These are phyloP conservation scores for Kwoniella shivajii DNA, from an alignment of 1,284 basidiomycete species.

Conservation along the genomic window DNA sequence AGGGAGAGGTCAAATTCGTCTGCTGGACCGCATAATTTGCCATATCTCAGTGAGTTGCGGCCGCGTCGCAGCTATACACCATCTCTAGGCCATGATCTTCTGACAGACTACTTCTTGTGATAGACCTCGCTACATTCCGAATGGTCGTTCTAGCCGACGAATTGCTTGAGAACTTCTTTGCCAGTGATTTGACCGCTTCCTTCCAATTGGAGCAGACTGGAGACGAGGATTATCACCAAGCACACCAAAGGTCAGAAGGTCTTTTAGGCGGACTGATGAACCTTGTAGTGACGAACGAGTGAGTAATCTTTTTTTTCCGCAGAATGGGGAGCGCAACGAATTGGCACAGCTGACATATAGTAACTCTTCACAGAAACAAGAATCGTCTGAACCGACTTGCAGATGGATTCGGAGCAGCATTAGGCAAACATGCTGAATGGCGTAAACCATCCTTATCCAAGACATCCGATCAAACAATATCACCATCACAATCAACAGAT, in stretches of 20 bases:
- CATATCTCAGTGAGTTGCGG: constrained; percentile 65
- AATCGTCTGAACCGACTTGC: constrained; percentile 62
- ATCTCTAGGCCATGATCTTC: background rate
- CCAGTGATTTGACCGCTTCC: constrained; percentile 79
- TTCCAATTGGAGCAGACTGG: constrained; percentile 75
- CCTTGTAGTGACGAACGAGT: constrained; percentile 78
- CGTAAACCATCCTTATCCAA: constrained; percentile 77
- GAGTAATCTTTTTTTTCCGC: constrained; percentile 9
- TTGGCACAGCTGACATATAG: background rate
- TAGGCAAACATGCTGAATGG: constrained; percentile 73
- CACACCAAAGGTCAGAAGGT: constrained; percentile 58
- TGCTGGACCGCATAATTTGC: constrained; percentile 64
- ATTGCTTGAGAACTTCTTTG: constrained; percentile 91
- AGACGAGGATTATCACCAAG: constrained; percentile 60
- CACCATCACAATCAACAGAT: constrained; percentile 62
- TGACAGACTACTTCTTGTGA: background rate
- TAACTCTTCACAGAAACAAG: constrained; percentile 38
- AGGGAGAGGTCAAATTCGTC: constrained; percentile 56
- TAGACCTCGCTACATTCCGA: constrained; percentile 70
- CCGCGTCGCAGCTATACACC: too few species aligned
- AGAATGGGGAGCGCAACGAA: background rate
- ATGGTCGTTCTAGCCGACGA: constrained; percentile 97
- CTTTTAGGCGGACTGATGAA: constrained; percentile 83
- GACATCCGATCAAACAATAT: constrained; percentile 62
- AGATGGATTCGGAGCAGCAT: constrained; percentile 88